These are phyloP conservation scores for Kregervanrija fluxuum DNA, from an alignment of 805 yeast species.

Conservation along the genomic window DNA sequence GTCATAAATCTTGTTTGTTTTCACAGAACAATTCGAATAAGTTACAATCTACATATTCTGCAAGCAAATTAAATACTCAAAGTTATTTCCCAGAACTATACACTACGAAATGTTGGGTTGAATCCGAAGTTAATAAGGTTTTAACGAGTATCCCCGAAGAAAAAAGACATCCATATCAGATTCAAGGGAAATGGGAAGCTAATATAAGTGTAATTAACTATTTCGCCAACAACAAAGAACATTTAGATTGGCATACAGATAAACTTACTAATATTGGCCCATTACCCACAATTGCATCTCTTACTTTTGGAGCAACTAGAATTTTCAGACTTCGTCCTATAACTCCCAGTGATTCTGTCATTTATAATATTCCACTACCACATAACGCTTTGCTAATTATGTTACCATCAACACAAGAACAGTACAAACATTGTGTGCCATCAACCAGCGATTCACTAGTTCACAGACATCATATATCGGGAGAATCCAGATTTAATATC, in stretches of 20 bases:
- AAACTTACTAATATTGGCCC: slow-evolving; percentile 69
- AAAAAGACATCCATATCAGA: slow-evolving; percentile 31
- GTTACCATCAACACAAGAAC: slow-evolving; percentile 79
- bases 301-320: slow-evolving; percentile 64
- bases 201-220: slow-evolving; percentile 50
- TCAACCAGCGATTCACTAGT: slow-evolving; percentile 34
- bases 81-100: slow-evolving; percentile 11
- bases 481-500: slow-evolving; percentile 48
- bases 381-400: slow-evolving; percentile 65
- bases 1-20: slow-evolving; percentile 42
- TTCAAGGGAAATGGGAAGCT: slow-evolving; percentile 39
- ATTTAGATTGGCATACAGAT: slow-evolving; percentile 74
- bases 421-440: slow-evolving; percentile 59
- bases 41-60: neutral
- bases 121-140: slow-evolving; percentile 13
- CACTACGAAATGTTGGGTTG: slow-evolving; percentile 11
- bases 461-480: slow-evolving; percentile 37
- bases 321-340: slow-evolving; percentile 50
- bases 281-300: slow-evolving; percentile 55
- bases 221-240: slow-evolving; percentile 41
- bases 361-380: slow-evolving; percentile 51
- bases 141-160: slow-evolving; percentile 11
- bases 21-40: slow-evolving; percentile 2
- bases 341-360: slow-evolving; percentile 24
- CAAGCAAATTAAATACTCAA: neutral